Base-by-base conservation (phyloP, 169 alveolate species). In the Plasmodium berghei region DNA sequence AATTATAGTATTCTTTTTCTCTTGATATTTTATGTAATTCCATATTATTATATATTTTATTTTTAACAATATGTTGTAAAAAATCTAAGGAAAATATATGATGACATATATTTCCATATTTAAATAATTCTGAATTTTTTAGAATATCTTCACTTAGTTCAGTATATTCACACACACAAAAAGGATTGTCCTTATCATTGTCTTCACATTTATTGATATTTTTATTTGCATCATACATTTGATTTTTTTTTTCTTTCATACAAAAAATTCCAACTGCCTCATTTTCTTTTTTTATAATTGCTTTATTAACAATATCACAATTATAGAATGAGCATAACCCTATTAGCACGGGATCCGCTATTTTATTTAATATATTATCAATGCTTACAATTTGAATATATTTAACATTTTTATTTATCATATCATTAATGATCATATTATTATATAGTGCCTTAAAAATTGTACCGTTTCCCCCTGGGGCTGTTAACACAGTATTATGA, bases 31-130 rank as follows among this genome's bases (percentile, higher is more conserved):
- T 90, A 59, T 93, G 96, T 56, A 86, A 56, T 16, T 94, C 92
- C 66, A 93, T 83, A 24, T 59, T 48, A 42, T 87, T 55, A 75
- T 75, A 92, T n/a, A 90, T 64, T 48, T 80, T 73, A 55, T 80
- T 73, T 16, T 71, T 87, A 40, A 93, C 83, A 9, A 93, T 83
- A 14, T 92, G 67, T 14, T 73, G 62, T 61, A 93, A 54, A 18
- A 93, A 93, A 14, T 66, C 54, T 8, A 92, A 86, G 2, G 94
- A 87, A 73, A 93, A 92, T 34, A 92, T 55, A 66, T 93, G 96
- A 72, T 93, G 95, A 49, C 96, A 93, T 42, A 93, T 93, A 56
- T 93, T 93, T 12, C 95, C 96, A 83, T 83, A 83, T 67, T 16
- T 52, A 83, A 83, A 83, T 48, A 83, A 61, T 45, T 66, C 85